phyloP scores from a whole-genome alignment of 164 flowering plant species.

The Vitis labrusca region DNA sequence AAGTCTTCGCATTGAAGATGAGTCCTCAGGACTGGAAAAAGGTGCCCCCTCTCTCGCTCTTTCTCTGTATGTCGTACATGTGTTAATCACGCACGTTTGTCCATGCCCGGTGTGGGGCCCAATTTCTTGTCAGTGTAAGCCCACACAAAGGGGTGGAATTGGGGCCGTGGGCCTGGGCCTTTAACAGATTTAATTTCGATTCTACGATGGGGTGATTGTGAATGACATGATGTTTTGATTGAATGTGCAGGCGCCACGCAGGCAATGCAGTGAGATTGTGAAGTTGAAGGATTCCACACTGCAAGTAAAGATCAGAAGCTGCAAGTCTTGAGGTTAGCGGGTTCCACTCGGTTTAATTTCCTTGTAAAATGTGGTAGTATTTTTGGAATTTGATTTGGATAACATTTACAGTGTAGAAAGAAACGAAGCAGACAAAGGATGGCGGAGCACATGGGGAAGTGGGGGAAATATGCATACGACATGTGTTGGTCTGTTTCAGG shows the following conservation, averaged over 20 bases:
- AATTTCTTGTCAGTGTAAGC: too few relatives aligned
- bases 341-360: too few relatives aligned
- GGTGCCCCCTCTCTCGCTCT: constrained; percentile 25
- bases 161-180: too few relatives aligned
- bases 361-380: too few relatives aligned
- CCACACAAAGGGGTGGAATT: too few relatives aligned
- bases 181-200: too few relatives aligned
- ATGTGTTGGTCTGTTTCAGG: too few relatives aligned
- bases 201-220: too few relatives aligned
- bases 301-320: constrained; percentile 42
- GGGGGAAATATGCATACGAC: too few relatives aligned
- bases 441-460: too few relatives aligned
- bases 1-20: constrained; percentile 41
- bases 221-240: not conserved
- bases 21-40: constrained; percentile 35
- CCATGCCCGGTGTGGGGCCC: too few relatives aligned
- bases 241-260: constrained; percentile 47
- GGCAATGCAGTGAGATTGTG: constrained; percentile 63
- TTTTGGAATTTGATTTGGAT: not conserved
- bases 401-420: constrained; percentile 12
- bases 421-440: too few relatives aligned
- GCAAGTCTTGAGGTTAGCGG: constrained; percentile 22
- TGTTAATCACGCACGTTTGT: not conserved
- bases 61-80: not conserved
- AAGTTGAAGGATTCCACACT: constrained; percentile 21